phyloP scores from a whole-genome alignment of 805 yeast species.

The Kazachstania taianensis region DNA sequence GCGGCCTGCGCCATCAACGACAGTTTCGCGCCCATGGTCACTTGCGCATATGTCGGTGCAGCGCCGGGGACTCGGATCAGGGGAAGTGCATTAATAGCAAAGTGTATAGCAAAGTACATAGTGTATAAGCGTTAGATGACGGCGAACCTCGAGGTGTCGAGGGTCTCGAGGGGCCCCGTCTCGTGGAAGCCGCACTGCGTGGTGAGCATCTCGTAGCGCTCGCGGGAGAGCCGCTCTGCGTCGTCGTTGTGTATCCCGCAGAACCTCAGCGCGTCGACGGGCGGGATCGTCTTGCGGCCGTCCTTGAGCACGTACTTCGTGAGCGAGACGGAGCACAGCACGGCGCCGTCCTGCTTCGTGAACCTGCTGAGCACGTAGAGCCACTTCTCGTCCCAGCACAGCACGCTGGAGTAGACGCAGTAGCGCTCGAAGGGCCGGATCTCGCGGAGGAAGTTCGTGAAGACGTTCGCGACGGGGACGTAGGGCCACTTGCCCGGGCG shows the following conservation, averaged over 20 bases:
- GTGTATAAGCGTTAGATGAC: too few relatives aligned
- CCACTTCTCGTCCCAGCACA: slow-evolving; percentile 89
- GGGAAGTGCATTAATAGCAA: too few relatives aligned
- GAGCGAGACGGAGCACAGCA: slow-evolving; percentile 47
- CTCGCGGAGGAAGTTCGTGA: slow-evolving; percentile 59
- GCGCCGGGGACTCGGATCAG: background rate
- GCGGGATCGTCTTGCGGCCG: slow-evolving; percentile 65
- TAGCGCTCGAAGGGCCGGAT: slow-evolving; percentile 57
- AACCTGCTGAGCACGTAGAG: slow-evolving; percentile 60
- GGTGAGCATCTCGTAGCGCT: slow-evolving; percentile 28
- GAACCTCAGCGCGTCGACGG: slow-evolving; percentile 45
- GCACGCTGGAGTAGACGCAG: slow-evolving; percentile 43
- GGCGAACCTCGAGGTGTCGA: too few relatives aligned
- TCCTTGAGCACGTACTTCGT: slow-evolving; percentile 77
- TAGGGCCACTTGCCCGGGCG: slow-evolving; percentile 41
- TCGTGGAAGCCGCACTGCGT: slow-evolving; percentile 25
- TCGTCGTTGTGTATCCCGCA: slow-evolving; percentile 49
- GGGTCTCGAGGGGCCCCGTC: slow-evolving; percentile 17
- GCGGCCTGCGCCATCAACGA: slow-evolving; percentile 84
- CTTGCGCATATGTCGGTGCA: background rate
- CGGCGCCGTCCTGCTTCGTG: slow-evolving; percentile 31
- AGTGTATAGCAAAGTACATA: too few relatives aligned
- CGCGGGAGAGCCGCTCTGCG: slow-evolving; percentile 33
- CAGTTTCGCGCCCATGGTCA: slow-evolving; percentile 74
- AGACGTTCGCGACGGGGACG: slow-evolving; percentile 69